Evolutionary conservation across 2,329 filamentous ascomycete genomes (phyloP), one percentile per base, ranked within the genome.

Genomic region (Atkinsonella texensis): DNA sequence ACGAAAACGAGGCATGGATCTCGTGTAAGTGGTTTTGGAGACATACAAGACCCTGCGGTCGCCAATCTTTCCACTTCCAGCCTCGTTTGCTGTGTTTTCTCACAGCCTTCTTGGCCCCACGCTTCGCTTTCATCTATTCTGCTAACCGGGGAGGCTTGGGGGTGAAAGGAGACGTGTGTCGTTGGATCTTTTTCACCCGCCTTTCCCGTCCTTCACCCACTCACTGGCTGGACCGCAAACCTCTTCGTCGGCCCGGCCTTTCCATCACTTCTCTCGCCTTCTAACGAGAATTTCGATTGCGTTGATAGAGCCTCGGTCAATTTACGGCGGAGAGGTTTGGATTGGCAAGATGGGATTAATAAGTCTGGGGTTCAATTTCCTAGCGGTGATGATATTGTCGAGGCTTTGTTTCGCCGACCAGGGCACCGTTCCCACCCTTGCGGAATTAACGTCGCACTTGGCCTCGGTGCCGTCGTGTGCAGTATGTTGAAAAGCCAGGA

Each of bases 381-480:
- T 52, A n/a, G n/a, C 31, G 9, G 18, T 31, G 18, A 15, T 45
- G 45, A 32, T 20, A 23, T 33, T 48, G 15, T 35, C 49, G 2
- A 23, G 23, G 42, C 15, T 51, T 46, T 51, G 49, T 33, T 43
- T 46, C 9, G 49, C 32, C 10, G 23, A 32, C 35, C 11, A 15
- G 18, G 43, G 23, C 20, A 28, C 23, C 1, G 35, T 23, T 11
- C 49, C 49, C 15, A 31, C 35, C 5, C 32, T 44, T 15, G 33
- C 20, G 10, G 10, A 51, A 17, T 28, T 46, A 6, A n/a, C 23
- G 15, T 35, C 49, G 28, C 5, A 2, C 1, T n/a, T 51, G 43
- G 35, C 43, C n/a, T 46, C 23, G 42, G 43, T 51, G 35, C 43
- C 49, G 12, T 32, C 42, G 4, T 51, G 49, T 20, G 49, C 43